Percentiles rank a stretch among this genome's conserved stretches.
Evolutionary conservation across 768 basidiomycete species (phyloP).

Genomic region (Tricholomella constricta): DNA sequence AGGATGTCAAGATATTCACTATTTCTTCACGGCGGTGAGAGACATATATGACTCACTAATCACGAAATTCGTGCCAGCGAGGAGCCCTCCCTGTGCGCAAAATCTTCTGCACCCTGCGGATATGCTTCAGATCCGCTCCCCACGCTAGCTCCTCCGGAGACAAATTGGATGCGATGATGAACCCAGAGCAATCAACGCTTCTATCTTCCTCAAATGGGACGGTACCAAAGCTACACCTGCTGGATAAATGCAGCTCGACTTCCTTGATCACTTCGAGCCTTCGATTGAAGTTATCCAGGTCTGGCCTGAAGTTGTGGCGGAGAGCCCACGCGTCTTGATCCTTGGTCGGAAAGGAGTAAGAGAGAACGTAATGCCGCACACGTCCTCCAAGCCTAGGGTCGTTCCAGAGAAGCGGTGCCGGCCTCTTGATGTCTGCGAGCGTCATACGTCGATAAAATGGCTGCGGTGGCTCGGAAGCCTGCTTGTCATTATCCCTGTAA

Average conservation of each 20-base stretch:
- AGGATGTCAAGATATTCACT: no score
- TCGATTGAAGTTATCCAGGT: not conserved
- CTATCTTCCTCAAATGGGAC: not conserved
- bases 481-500: no score
- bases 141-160: not conserved
- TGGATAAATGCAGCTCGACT: not conserved
- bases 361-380: not conserved
- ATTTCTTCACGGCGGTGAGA: no score
- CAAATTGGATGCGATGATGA: not conserved
- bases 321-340: not conserved
- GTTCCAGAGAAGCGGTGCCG: not conserved
- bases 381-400: not conserved
- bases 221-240: not conserved
- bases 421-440: no score
- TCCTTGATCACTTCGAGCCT: not conserved
- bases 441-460: no score
- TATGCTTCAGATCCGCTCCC: not conserved
- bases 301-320: not conserved
- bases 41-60: no score
- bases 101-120: not conserved
- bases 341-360: not conserved
- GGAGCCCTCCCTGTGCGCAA: not conserved
- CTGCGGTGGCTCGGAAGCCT: no score
- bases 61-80: no score
- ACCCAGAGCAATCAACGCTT: not conserved